Conservation (phyloP, 2,329 filamentous ascomycete species). For the Diplodia intermedia region DNA sequence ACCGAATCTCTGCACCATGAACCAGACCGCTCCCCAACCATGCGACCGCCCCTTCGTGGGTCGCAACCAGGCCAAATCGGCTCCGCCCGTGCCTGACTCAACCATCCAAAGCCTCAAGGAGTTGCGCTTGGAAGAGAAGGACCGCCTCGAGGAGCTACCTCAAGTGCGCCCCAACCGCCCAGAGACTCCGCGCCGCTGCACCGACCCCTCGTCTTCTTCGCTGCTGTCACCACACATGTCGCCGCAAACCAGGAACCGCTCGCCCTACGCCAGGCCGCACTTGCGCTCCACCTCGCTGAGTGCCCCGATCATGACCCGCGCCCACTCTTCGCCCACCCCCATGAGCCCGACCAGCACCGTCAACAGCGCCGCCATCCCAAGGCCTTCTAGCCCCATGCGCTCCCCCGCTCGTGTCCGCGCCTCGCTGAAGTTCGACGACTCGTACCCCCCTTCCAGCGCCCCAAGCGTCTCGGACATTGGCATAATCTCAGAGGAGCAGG, state of each 20-base stretch:
- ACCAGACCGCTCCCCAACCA: conserved; percentile 1
- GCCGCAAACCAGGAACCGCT: conserved; percentile 52
- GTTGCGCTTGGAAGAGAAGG: conserved; percentile 24
- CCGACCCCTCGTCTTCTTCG: conserved; percentile 46
- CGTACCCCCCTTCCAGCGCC: conserved; percentile 34
- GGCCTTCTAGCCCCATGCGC: conserved; percentile 50
- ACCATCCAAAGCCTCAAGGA: conserved; percentile 24
- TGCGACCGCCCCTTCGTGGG: conserved; percentile 9
- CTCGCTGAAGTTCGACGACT: conserved; percentile 46
- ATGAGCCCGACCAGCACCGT: conserved; percentile 45
- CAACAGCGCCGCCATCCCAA: conserved; percentile 45
- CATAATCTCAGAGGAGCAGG: conserved; percentile 58
- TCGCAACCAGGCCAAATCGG: conserved; percentile 23
- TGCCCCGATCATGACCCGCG: conserved; percentile 56
- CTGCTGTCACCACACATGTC: conserved; percentile 41
- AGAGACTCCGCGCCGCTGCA: conserved; percentile 48
- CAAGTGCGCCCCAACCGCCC: conserved; percentile 37
- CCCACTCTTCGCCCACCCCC: conserved; percentile 56
- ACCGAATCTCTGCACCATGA: conserved; percentile 15
- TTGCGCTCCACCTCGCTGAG: conserved; percentile 54
- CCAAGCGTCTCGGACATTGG: conserved; percentile 47
- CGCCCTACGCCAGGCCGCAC: conserved; percentile 56
- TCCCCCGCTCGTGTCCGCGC: conserved; percentile 54
- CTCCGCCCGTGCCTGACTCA: conserved; percentile 22
- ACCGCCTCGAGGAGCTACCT: conserved; percentile 28